A percentile compares a stretch with the other conserved stretches of the same genome.
These are phyloP conservation scores for Gaeumannomyces sp. DNA, from an alignment of 2,329 filamentous ascomycete species.

Conservation along the genomic window DNA sequence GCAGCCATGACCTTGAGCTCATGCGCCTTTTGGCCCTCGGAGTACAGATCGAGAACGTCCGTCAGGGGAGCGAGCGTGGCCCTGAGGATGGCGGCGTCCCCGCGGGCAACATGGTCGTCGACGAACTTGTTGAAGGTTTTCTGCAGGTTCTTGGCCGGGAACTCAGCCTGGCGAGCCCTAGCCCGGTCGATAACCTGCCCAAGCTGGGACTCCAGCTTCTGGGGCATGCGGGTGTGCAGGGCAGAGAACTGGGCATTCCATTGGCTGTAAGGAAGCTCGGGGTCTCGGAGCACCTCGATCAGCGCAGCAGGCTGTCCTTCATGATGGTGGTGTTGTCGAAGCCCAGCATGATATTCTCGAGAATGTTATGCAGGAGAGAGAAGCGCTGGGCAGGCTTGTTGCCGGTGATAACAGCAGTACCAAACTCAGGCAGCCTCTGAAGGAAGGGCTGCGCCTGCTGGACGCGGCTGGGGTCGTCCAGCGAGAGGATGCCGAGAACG, in stretches of 20 bases:
- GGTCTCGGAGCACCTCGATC: conserved; percentile 81
- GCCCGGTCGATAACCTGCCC: conserved; percentile 81
- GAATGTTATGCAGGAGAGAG: conserved; percentile 65
- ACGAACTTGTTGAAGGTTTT: conserved; percentile 85
- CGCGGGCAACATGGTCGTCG: conserved; percentile 71
- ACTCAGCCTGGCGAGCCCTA: conserved; percentile 71
- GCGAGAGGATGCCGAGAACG: conserved; percentile 91
- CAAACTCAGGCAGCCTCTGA: conserved; percentile 81
- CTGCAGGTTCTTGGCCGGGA: conserved; percentile 80
- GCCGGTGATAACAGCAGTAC: conserved; percentile 79
- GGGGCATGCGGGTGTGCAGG: conserved; percentile 93
- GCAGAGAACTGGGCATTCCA: conserved; percentile 95
- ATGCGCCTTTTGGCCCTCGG: conserved; percentile 82
- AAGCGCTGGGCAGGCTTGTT: conserved; percentile 90
- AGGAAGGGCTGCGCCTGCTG: conserved; percentile 95
- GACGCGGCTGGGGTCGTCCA: conserved; percentile 92
- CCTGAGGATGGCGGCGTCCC: conserved; percentile 69
- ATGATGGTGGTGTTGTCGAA: conserved; percentile 99
- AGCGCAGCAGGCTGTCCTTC: conserved; percentile 76
- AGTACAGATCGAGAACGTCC: conserved; percentile 72
- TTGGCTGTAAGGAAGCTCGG: conserved; percentile 90
- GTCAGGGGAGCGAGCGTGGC: conserved; percentile 68
- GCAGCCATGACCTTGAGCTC: conserved; percentile 77
- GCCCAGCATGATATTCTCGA: conserved; percentile 82
- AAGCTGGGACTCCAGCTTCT: conserved; percentile 79